Conservation (phyloP, 2,329 filamentous ascomycete species). For the Colletotrichum euphorbiae region DNA sequence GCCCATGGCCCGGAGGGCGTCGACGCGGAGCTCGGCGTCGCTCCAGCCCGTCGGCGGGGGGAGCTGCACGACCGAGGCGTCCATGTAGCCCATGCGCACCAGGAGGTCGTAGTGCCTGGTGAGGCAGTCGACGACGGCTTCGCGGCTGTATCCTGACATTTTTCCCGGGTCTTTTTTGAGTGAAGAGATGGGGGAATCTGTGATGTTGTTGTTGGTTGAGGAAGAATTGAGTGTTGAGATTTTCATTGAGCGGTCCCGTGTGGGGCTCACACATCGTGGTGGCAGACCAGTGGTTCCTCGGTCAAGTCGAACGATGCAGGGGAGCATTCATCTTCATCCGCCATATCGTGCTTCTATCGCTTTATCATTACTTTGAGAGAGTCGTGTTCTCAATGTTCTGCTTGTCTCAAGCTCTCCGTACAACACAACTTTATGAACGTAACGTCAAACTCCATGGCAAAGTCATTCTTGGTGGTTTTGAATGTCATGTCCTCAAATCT, state of each 20-base stretch:
- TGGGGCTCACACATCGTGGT: slow-evolving; percentile 33
- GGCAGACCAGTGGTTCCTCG: slow-evolving; percentile 16
- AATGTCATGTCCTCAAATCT: no score
- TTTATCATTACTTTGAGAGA: background rate
- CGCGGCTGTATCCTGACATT: slow-evolving; percentile 26
- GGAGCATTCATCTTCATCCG: background rate
- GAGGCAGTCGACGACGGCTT: slow-evolving; percentile 32
- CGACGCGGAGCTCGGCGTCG: slow-evolving; percentile 36
- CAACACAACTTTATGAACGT: no score
- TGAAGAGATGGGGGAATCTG: background rate
- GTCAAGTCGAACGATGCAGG: background rate
- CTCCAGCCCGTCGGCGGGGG: slow-evolving; percentile 30
- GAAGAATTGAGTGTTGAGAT: slow-evolving; percentile 8
- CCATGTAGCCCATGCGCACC: slow-evolving; percentile 37
- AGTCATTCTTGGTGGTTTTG: no score
- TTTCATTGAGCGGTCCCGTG: slow-evolving; percentile 34
- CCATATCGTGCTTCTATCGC: background rate
- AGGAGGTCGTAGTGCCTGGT: slow-evolving; percentile 37
- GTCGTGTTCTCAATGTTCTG: no score
- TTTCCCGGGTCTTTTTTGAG: background rate
- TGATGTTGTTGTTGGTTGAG: background rate
- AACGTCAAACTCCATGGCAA: no score
- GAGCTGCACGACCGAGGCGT: slow-evolving; percentile 20
- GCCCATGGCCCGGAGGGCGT: slow-evolving; percentile 39
- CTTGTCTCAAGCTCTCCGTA: no score